Evolutionary conservation across 306 rosid genomes (phyloP), one percentile per base, ranked within the genome.

Genomic region (Cucurbita ficifolia): DNA sequence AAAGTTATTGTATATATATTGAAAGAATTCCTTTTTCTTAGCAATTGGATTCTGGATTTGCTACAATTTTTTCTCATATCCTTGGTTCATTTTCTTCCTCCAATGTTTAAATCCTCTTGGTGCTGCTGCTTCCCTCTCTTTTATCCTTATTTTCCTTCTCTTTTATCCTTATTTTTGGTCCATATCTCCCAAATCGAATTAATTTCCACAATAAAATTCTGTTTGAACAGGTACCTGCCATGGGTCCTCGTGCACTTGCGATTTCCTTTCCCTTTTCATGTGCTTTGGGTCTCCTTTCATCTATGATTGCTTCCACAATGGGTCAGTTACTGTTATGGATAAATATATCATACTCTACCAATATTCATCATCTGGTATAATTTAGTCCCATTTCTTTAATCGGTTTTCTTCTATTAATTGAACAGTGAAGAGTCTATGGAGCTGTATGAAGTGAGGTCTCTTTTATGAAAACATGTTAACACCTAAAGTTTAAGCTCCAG

Each of bases 211-310:
- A 67, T 19, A 2, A 5, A 67, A 67, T 67, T 67, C 55, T 59
- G 49, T 55, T 80, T 81, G 61, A 79, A 77, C 90, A 92, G 97
- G 96, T 92, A 57, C 73, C 88, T 18, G 89, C 86, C 81, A 70
- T 89, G 97, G 92, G 96, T 11, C 74, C 92, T 68, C 96, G 85
- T 61, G 97, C 97, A 62, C 90, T 92, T 38, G 96, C 94, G 74
- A 81, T 92, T 60, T 81, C 97, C 19, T 77, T 92, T 56, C 97
- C 97, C 22, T 92, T 89, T 83, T 81, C 97, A 18, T 83, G 89
- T 49, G 78, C 82, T 36, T 77, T 92, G 77, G 97, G 97, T 49
- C 77, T 92, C 39, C 84, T 88, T 75, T 86, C 97, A 59, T 86
- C 97, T 38, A 74, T 89, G 84, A 83, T 88, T 69, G 89, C 96